A percentile compares a stretch with the other conserved stretches of the same genome.
phyloP scores from a whole-genome alignment of 2,329 filamentous ascomycete species.

The Ascochyta viciae-villosae region DNA sequence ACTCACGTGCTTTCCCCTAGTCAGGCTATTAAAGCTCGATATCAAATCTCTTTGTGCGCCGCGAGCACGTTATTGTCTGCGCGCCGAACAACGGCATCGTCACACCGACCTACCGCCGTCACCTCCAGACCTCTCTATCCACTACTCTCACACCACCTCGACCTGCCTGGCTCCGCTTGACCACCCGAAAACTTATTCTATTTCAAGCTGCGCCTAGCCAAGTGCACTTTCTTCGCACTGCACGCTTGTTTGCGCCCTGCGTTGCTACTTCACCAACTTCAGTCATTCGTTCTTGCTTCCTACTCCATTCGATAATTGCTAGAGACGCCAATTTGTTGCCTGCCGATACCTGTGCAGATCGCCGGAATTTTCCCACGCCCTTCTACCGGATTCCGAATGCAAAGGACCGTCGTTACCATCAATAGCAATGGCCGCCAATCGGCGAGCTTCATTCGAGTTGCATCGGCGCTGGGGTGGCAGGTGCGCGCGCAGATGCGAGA shows the following conservation, averaged over 20 bases:
- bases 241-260: slow-evolving; percentile 32
- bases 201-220: slow-evolving; percentile 14
- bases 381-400: slow-evolving; percentile 39
- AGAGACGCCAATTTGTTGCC: neutral
- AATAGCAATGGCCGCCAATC: slow-evolving; percentile 96
- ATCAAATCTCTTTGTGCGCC: slow-evolving; percentile 31
- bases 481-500: slow-evolving; percentile 92
- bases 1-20: slow-evolving; percentile 32
- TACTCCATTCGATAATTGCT: slow-evolving; percentile 6
- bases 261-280: slow-evolving; percentile 19
- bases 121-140: slow-evolving; percentile 5
- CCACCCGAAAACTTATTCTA: neutral
- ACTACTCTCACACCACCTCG: slow-evolving; percentile 31
- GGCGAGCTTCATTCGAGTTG: slow-evolving; percentile 92
- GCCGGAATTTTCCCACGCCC: neutral
- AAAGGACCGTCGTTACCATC: slow-evolving; percentile 83
- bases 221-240: slow-evolving; percentile 6
- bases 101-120: slow-evolving; percentile 17
- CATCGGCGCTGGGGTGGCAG: slow-evolving; percentile 89
- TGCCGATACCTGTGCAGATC: neutral
- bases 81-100: slow-evolving; percentile 36
- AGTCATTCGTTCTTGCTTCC: slow-evolving; percentile 17
- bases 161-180: slow-evolving; percentile 20
- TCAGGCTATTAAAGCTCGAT: slow-evolving; percentile 25
- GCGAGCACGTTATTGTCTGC: slow-evolving; percentile 27